These are phyloP conservation scores for Entophlyctis helioformis DNA, from an alignment of 192 early-diverging fungal genomes.

Conservation along the genomic window DNA sequence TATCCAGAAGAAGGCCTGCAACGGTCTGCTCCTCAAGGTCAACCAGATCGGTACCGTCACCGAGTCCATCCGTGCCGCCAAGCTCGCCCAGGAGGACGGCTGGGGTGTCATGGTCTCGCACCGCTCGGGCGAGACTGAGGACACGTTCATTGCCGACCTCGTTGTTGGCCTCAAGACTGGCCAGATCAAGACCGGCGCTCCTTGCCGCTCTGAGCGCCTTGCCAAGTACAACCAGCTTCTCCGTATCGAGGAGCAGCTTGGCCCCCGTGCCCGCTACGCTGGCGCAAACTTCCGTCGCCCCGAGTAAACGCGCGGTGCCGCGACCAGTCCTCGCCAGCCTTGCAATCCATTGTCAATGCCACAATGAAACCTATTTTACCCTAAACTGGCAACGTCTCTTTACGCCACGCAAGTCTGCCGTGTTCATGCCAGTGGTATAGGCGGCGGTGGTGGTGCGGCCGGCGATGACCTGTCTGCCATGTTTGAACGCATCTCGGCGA, in stretches of 20 bases:
- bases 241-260: conserved; percentile 95
- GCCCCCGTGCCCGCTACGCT: conserved; percentile 83
- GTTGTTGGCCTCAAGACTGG: conserved; percentile 82
- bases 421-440: no score
- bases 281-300: conserved; percentile 69
- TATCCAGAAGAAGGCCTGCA: conserved; percentile 89
- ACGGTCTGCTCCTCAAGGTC: conserved; percentile 91
- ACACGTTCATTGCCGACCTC: conserved; percentile 91
- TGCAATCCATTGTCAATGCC: no score
- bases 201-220: conserved; percentile 91
- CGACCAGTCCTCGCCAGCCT: no score
- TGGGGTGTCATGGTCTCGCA: conserved; percentile 99
- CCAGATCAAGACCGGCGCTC: conserved; percentile 99
- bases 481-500: no score
- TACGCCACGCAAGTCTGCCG: no score
- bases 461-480: no score
- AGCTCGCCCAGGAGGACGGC: conserved; percentile 65
- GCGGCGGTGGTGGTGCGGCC: no score
- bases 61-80: conserved; percentile 72
- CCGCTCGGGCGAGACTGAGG: conserved; percentile 98
- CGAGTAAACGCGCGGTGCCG: no score
- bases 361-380: no score
- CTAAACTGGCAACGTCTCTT: no score
- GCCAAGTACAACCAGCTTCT: conserved; percentile 99
- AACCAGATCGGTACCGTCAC: conserved; percentile 98